phyloP scores from a whole-genome alignment of 2,329 filamentous ascomycete genomes.

The Pseudovirgaria hyperparasitica region DNA sequence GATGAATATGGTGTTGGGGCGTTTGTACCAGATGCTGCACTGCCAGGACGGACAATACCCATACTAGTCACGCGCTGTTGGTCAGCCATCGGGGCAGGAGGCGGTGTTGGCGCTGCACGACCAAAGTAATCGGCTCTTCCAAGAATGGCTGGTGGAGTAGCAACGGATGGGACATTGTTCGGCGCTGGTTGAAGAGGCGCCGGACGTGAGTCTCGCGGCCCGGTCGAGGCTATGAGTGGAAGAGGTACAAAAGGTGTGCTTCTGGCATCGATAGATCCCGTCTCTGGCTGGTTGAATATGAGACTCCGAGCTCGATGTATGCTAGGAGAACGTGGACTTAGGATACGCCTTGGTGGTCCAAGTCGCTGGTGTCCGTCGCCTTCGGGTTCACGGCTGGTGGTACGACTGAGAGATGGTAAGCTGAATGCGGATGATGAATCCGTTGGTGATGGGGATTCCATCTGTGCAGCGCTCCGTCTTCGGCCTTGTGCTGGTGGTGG shows the following conservation, averaged over 20 bases:
- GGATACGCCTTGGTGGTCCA: constrained; percentile 32
- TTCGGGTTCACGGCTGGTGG: constrained; percentile 18
- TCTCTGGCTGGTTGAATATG: constrained; percentile 28
- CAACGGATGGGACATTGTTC: constrained; percentile 32
- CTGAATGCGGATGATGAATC: constrained; percentile 22
- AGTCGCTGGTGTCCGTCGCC: constrained; percentile 14
- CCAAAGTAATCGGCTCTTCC: constrained; percentile 23
- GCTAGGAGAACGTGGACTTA: constrained; percentile 45
- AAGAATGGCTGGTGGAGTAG: constrained; percentile 29
- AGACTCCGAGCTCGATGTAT: constrained; percentile 38
- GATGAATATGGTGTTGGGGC: constrained; percentile 17
- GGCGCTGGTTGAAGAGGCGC: constrained; percentile 31
- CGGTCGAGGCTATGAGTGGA: no score
- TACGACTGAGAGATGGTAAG: constrained; percentile 21
- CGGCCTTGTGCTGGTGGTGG: constrained; percentile 16
- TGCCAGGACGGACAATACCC: constrained; percentile 29
- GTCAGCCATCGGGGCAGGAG: constrained; percentile 12
- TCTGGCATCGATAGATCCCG: constrained; percentile 36
- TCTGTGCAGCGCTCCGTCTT: constrained; percentile 29
- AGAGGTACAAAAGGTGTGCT: constrained; percentile 37
- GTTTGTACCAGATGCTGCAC: constrained; percentile 17
- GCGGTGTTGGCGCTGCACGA: constrained; percentile 20
- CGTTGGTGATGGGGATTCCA: constrained; percentile 28
- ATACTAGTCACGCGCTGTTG: constrained; percentile 16
- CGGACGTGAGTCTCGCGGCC: constrained; percentile 25